Evolutionary conservation across 2,329 filamentous ascomycete genomes (phyloP), one percentile per base, ranked within the genome.

Genomic region (Hawksworthiomyces lignivorus): DNA sequence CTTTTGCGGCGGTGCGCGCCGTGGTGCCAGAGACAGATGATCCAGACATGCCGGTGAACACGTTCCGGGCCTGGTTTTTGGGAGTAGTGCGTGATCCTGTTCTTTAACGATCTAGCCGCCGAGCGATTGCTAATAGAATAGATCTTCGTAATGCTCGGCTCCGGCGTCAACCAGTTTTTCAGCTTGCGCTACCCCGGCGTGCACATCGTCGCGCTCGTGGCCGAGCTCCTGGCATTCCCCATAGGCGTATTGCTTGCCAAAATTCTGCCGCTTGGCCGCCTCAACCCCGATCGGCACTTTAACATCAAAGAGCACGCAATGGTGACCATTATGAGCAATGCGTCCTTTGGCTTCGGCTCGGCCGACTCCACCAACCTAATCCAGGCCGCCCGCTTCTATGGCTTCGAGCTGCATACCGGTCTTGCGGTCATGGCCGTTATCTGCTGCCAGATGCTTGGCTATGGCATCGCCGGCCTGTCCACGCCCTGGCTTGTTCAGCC

Each of bases 281-380:
- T 65, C 24, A 69, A 69, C 44, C 65, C 64, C 0, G 64, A 67
- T 41, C 56, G 56, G 29, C 52, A 57, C 38, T 69, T 69, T 52
- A 69, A 68, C 47, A 63, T 68, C 52, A 69, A 69, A 46, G 67
- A 70, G 36, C 67, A 70, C 42, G 60, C 63, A 1, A 47, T 69
- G 12, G 59, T 68, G 27, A 65, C 66, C 28, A 67, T 70, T 39
- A 69, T 70, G 66, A 64, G 61, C 48, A 72, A 71, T 45, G 65
- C 69, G 15, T 65, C 64, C 5, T 70, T 71, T 45, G 65, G 66
- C 1, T 68, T 63, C 42, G 63, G 62, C 15, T 62, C 60, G 10
- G 65, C 67, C 8, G 65, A 68, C 36, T 54, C 65, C 1, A 69
- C 66, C n/a, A 67, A 65, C 36, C 61, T 69, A 28, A 63, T 69